Evolutionary conservation across 2,329 filamentous ascomycete genomes (phyloP), one percentile per base, ranked within the genome.

Genomic region (Microascus cirrosus): DNA sequence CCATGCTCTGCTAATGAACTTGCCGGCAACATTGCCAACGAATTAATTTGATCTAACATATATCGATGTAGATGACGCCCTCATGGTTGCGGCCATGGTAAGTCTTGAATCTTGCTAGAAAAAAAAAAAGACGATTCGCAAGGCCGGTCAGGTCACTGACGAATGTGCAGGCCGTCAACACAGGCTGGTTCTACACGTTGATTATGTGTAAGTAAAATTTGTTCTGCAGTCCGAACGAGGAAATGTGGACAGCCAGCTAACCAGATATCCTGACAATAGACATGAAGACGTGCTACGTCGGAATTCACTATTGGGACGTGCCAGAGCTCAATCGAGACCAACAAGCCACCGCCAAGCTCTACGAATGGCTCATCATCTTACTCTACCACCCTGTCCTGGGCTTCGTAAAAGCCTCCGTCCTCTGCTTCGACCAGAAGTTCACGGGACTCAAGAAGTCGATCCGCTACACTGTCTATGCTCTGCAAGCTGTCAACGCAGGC

Each of bases 351-450:
- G 57, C 58, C 34, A 62, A 62, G 57, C 54, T 62, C 32, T 62
- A 61, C 58, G 61, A 62, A 48, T 62, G 61, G 61, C 61, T 61
- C 54, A 62, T 60, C 51, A 61, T 62, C 57, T 48, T 61, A 22
- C 59, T 61, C 20, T 61, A 62, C 53, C 60, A 62, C 51, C 61
- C 60, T 1, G 58, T 62, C 54, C 60, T 61, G 45, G 60, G 58
- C 25, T 65, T 74, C 34, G 70, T 73, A 57, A 74, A 74, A 61
- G 68, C 70, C 6, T 74, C 72, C 4, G 65, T 73, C 25, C 65
- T 74, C 18, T 59, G 73, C 10, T 73, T 74, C 60, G 65, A 74
- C 45, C 63, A 70, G 28, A 69, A 70, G 4, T 64, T 74, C 5
- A 67, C 70, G 18, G 69, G 69, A 15, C 65, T 69, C 58, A 70